phyloP scores from a whole-genome alignment of 805 yeast species.

The Sugiyamaella smithiae region DNA sequence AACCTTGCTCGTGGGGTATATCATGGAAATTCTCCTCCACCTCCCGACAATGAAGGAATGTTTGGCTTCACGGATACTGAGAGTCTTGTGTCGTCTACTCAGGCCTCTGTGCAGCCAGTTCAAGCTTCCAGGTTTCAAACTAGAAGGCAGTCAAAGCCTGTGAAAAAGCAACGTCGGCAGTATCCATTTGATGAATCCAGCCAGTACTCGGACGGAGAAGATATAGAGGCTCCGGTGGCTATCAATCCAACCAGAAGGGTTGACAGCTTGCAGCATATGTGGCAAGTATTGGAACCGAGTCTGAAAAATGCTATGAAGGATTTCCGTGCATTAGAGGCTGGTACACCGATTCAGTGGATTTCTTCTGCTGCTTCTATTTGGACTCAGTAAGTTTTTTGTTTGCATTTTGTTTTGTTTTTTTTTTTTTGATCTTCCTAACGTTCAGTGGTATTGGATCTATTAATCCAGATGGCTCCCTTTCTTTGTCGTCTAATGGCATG shows the following conservation, averaged over 20 bases:
- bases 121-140: too few relatives aligned
- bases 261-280: slow-evolving; percentile 10
- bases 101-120: too few relatives aligned
- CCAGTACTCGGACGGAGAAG: background rate
- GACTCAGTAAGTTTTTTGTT: too few relatives aligned
- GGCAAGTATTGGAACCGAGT: slow-evolving; percentile 14
- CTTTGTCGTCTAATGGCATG: slow-evolving; percentile 9
- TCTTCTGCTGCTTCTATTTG: slow-evolving; percentile 11
- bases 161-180: background rate
- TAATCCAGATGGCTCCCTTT: slow-evolving; percentile 11
- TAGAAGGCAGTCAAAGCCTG: background rate
- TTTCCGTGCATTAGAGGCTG: slow-evolving; percentile 8
- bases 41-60: background rate
- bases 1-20: background rate
- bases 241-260: slow-evolving; percentile 4
- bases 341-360: slow-evolving; percentile 23
- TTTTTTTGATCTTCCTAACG: too few relatives aligned
- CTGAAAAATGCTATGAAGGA: slow-evolving; percentile 17
- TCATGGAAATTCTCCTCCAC: background rate
- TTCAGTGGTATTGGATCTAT: slow-evolving; percentile 19
- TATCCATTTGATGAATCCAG: slow-evolving; percentile 1
- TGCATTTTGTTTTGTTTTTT: too few relatives aligned
- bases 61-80: background rate
- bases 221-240: background rate
- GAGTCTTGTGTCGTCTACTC: background rate